A percentile compares a stretch with the other conserved stretches of the same genome.
phyloP scores from a whole-genome alignment of 371 early-diverging fungal species.

The Rhizopus sp. region DNA sequence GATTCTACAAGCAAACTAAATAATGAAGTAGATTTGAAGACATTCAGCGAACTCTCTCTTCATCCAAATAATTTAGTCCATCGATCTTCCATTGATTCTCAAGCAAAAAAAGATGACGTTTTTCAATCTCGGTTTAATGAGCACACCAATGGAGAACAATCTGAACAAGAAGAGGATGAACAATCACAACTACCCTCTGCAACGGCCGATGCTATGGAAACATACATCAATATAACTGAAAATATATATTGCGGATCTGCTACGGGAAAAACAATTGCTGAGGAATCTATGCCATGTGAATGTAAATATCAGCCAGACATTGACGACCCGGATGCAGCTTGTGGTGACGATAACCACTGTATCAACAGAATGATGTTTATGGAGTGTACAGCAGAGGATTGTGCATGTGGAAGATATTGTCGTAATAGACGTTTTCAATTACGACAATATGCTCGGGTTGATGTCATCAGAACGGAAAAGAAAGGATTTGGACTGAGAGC shows the following conservation, averaged over 20 bases:
- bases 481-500: conserved; percentile 95
- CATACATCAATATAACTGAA: conserved; percentile 61
- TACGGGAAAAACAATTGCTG: conserved; percentile 68
- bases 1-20: not conserved
- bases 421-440: conserved; percentile 89
- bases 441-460: conserved; percentile 80
- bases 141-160: conserved; percentile 2
- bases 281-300: conserved; percentile 79
- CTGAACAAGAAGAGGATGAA: conserved; percentile 1
- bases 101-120: not conserved
- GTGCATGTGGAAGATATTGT: conserved; percentile 89
- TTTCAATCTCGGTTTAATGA: not conserved
- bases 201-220: conserved; percentile 54
- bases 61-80: not conserved
- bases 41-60: not conserved
- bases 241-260: conserved; percentile 74
- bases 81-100: not conserved
- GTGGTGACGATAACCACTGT: conserved; percentile 86
- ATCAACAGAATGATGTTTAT: conserved; percentile 92
- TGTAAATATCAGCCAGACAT: conserved; percentile 72
- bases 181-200: conserved; percentile 30
- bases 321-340: conserved; percentile 62
- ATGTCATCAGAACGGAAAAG: conserved; percentile 83
- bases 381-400: conserved; percentile 89
- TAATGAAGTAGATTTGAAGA: not conserved